These are phyloP conservation scores for Butyriboletus loyo DNA, from an alignment of 768 basidiomycete genomes.

Conservation along the genomic window DNA sequence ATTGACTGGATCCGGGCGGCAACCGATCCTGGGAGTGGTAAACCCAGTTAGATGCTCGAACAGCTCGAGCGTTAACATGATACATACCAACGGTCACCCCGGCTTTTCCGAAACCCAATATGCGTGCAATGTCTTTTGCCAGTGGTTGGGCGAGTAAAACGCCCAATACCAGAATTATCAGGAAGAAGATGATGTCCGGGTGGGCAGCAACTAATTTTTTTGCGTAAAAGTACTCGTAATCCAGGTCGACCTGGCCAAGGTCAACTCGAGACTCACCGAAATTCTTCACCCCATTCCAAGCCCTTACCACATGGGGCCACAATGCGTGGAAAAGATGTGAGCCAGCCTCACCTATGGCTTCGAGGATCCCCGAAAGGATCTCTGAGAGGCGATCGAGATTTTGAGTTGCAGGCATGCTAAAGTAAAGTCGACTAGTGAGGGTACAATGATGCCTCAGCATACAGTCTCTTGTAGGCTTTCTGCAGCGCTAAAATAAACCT, in stretches of 20 bases:
- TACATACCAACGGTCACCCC: conserved; percentile 9
- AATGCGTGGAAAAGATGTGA: rapidly evolving
- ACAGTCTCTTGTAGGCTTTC: conserved; percentile 4
- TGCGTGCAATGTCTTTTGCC: rapidly evolving
- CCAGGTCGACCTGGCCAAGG: background rate
- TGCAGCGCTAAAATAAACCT: background rate
- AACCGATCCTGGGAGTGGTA: background rate
- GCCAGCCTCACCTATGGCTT: rapidly evolving
- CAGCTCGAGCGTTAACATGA: background rate
- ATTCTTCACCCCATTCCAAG: background rate
- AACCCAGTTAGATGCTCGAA: background rate
- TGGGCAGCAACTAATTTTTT: background rate
- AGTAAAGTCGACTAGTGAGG: background rate
- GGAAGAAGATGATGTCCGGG: rapidly evolving
- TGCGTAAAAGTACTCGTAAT: background rate
- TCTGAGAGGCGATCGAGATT: background rate
- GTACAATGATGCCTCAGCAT: background rate
- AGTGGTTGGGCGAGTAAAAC: background rate
- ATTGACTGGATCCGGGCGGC: background rate
- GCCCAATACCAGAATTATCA: background rate
- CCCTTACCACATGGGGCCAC: background rate
- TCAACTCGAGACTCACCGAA: conserved; percentile 3
- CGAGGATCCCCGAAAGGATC: rapidly evolving
- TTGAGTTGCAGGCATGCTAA: background rate
- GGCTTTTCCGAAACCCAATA: background rate